Percentiles rank a stretch among this genome's conserved stretches.
Evolutionary conservation across 2,329 filamentous ascomycete genomes (phyloP).

Genomic region (Pseudogymnoascus sp.): DNA sequence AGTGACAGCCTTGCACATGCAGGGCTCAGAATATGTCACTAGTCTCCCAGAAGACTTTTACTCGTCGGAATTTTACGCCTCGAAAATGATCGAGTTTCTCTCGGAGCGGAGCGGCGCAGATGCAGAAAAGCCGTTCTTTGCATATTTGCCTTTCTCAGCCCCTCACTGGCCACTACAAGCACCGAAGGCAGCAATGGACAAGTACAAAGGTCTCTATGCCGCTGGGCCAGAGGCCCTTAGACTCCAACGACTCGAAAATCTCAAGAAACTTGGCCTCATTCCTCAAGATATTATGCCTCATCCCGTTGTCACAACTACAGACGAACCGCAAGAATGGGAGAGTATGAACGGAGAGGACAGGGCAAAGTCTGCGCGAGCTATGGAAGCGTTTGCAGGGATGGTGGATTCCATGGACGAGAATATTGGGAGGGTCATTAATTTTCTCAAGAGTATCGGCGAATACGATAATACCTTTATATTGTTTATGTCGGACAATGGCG

Average conservation of each 20-base stretch:
- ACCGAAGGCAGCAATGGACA: constrained; percentile 24
- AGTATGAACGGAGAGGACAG: constrained; percentile 40
- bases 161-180: constrained; percentile 49
- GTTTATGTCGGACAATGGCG: constrained; percentile 58
- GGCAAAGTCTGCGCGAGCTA: constrained; percentile 43
- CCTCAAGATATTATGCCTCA: constrained; percentile 43
- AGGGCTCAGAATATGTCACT: neutral
- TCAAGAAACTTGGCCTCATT: constrained; percentile 52
- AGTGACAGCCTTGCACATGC: neutral
- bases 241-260: constrained; percentile 42
- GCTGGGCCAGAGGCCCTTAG: constrained; percentile 52
- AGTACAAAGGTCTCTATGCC: constrained; percentile 48
- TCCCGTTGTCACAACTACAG: constrained; percentile 37
- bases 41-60: constrained; percentile 14
- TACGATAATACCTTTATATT: constrained; percentile 57
- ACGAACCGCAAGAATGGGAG: constrained; percentile 41
- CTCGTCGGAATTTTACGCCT: constrained; percentile 13
- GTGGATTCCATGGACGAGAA: constrained; percentile 55
- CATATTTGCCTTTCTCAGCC: constrained; percentile 44
- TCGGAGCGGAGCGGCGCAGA: constrained; percentile 18
- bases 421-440: constrained; percentile 50
- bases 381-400: constrained; percentile 59
- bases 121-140: constrained; percentile 37
- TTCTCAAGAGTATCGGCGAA: constrained; percentile 48
- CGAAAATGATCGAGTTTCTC: constrained; percentile 15